A percentile compares a stretch with the other conserved stretches of the same genome.
Conservation (phyloP, 345 rosid genomes). For the Brassica napus region Da-Ae NC_063452.1:2155501-2156000, state of each 20-base stretch:
- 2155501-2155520: background rate
- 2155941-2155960: conserved; percentile 70
- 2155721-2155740: conserved; percentile 56
- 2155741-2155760: conserved; percentile 59
- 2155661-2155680: conserved; percentile 48
- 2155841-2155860: conserved; percentile 74
- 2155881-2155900: conserved; percentile 84
- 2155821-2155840: conserved; percentile 63
- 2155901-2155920: conserved; percentile 71
- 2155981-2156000: conserved; percentile 44
- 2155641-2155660: conserved; percentile 46
- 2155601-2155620: conserved; percentile 39
- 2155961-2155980: conserved; percentile 56
- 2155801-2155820: conserved; percentile 49
- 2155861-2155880: conserved; percentile 36
- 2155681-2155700: conserved; percentile 31
- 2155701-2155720: conserved; percentile 38
- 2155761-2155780: conserved; percentile 60
- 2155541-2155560: conserved; percentile 42
- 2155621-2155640: conserved; percentile 49
- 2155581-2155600: conserved; percentile 44
- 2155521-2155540: conserved; percentile 38
- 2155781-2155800: conserved; percentile 53
- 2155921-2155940: conserved; percentile 67
- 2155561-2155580: conserved; percentile 51